Conservation (phyloP, 192 early-diverging fungal genomes). For the Pilaira anomala region DNA sequence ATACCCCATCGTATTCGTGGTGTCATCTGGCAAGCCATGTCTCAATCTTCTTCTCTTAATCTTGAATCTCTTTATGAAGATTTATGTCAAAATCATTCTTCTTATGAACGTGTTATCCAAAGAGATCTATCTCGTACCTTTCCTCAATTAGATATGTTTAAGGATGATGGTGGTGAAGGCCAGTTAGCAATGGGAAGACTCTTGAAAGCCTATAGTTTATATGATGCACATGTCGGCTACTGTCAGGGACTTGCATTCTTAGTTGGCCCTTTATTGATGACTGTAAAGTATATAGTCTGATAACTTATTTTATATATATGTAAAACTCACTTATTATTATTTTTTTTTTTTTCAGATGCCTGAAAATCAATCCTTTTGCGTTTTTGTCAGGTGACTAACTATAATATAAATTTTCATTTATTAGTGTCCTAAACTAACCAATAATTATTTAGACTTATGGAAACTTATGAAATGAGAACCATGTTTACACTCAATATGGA, state of each 20-base stretch:
- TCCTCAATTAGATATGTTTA: constrained; percentile 83
- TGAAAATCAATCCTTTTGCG: constrained; percentile 91
- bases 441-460: constrained; percentile 65
- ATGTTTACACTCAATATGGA: constrained; percentile 95
- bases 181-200: constrained; percentile 86
- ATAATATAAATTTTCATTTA: neutral
- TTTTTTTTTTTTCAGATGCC: constrained; percentile 63
- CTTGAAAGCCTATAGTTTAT: constrained; percentile 90
- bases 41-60: constrained; percentile 72
- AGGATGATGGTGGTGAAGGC: constrained; percentile 71
- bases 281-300: constrained; percentile 55
- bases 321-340: neutral
- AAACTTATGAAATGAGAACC: constrained; percentile 85
- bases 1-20: constrained; percentile 83
- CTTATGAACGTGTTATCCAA: constrained; percentile 87
- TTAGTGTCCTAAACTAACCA: neutral
- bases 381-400: constrained; percentile 65
- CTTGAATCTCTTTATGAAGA: constrained; percentile 79
- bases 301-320: neutral
- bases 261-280: constrained; percentile 86
- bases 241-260: constrained; percentile 97
- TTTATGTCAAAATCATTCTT: constrained; percentile 54
- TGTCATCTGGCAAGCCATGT: constrained; percentile 89
- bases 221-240: constrained; percentile 93
- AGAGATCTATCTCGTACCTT: constrained; percentile 93